phyloP scores from a whole-genome alignment of 352 stramenopile species.

The Phytophthora capsici region DNA sequence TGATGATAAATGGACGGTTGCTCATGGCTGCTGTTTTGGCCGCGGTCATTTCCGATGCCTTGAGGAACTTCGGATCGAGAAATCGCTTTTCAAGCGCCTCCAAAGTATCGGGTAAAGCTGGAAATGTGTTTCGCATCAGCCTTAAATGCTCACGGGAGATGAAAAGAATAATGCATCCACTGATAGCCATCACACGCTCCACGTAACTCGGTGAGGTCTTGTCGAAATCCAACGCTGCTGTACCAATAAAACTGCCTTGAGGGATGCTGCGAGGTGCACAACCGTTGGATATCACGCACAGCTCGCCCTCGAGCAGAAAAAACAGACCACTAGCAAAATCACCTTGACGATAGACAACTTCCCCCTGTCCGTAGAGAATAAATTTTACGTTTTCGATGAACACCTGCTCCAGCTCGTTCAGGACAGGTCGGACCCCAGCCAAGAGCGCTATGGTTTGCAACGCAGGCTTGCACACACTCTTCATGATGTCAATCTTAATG shows the following conservation, averaged over 20 bases:
- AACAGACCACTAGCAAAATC: slow-evolving; percentile 64
- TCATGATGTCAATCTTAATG: slow-evolving; percentile 69
- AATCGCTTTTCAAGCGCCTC: slow-evolving; percentile 55
- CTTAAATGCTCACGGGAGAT: slow-evolving; percentile 55
- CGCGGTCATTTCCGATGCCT: slow-evolving; percentile 41
- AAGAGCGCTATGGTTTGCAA: slow-evolving; percentile 63
- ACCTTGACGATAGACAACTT: slow-evolving; percentile 70
- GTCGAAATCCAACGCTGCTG: slow-evolving; percentile 45
- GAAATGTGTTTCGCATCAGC: slow-evolving; percentile 45
- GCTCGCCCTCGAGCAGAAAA: slow-evolving; percentile 62
- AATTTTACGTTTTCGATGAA: slow-evolving; percentile 74
- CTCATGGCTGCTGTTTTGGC: neutral
- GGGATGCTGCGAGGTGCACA: slow-evolving; percentile 44
- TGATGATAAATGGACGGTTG: slow-evolving; percentile 6
- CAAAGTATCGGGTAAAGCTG: slow-evolving; percentile 38
- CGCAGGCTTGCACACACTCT: slow-evolving; percentile 64
- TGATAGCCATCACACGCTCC: slow-evolving; percentile 61
- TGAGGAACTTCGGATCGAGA: slow-evolving; percentile 58
- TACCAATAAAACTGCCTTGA: slow-evolving; percentile 64
- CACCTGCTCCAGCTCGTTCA: slow-evolving; percentile 55
- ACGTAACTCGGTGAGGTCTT: slow-evolving; percentile 46
- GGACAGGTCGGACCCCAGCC: slow-evolving; percentile 48
- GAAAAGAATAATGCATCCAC: slow-evolving; percentile 61
- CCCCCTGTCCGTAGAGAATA: slow-evolving; percentile 71
- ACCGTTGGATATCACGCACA: slow-evolving; percentile 54